Evolutionary conservation across 495 filamentous ascomycete species (phyloP), one percentile per base, ranked within the genome.

Genomic region (Neurospora sublineolata): DNA sequence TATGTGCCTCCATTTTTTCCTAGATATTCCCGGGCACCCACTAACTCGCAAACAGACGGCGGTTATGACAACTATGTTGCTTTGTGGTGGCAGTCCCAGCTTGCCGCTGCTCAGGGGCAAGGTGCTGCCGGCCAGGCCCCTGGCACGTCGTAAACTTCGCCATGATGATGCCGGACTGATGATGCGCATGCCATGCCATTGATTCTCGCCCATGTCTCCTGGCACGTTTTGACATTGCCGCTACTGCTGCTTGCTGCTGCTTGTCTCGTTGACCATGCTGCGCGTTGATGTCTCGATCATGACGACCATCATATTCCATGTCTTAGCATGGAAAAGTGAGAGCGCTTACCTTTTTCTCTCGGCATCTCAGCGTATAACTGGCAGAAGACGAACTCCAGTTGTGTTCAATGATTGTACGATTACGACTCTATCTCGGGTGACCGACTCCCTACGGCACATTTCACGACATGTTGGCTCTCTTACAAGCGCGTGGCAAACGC

Each of bases 41-140:
- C 75, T 77, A 72, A 77, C 52, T 1, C 2, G 14, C 1, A 8
- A 33, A 33, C 37, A 80, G 79, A 80, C 72, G 79, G 77, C 14
- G 79, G 79, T 39, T 80, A 80, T 68, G 76, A 80, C 39, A 76
- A 73, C 37, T 80, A 80, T 73, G 52, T 80, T 42, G 76, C 77
- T 7, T 44, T 80, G 44, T 80, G 79, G 79, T 79, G 71, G 69
- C 78, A 80, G 67, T 77, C 77, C 20, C 73, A 74, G 70, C 72
- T 79, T 69, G 76, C 75, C n/a, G 73, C 70, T 18, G 70, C 72
- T 30, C 77, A 79, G 67, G 76, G 72, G 37, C 77, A 79, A 42
- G 74, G 76, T 38, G 78, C 68, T 64, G 67, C 73, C 23, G 40
- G 71, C 72, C 74, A 73, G 70, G 71, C 77, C n/a, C 77, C 79